Evolutionary conservation across 345 rosid species (phyloP), one percentile per base, ranked within the genome.

Genomic region (Sisymbrium altissimum): DNA sequence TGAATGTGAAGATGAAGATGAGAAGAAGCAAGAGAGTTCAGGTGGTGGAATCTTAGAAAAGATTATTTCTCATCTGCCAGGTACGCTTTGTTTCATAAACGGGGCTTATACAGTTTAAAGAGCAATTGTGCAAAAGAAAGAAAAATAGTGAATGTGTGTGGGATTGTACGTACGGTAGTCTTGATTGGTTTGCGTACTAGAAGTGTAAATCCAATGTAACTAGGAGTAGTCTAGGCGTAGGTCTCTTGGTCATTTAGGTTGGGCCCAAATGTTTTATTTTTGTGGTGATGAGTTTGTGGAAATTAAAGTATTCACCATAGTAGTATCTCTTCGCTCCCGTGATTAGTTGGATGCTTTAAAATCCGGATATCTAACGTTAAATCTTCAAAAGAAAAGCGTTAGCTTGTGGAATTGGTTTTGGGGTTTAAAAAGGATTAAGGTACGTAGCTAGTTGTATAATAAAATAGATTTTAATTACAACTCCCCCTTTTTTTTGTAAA

Each of bases 61-160:
- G 76, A 83, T 89, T 44, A 72, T 89, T 40, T 84, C 90, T 61
- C 89, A 83, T 73, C 79, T 89, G 13, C 92, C 91, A 43, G 25
- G 91, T 85, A 70, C 41, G 21, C 54, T 30, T 0, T 27, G 14
- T 49, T 70, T 46, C 57, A 57, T 21, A 18, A 43, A 43, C n/a
- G 13, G 41, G 5, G 6, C 27, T 29, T 30, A 17, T 32, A 41
- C 2, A 41, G 19, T 54, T 54, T 68, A 27, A 27, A 5, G 33
- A 30, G 62, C 50, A 10, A 40, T 67, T 39, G 23, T 13, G 14
- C 18, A 3, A 19, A 58, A 35, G 7, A 17, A n/a, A 49, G 2
- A 66, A 23, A 19, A 10, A 50, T 23, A 23, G 25, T 23, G 25
- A 23, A 23, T 23, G 25, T 23, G 25, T 23, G 25, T 23, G 25